Evolutionary conservation across 192 early-diverging fungal species (phyloP).

Genomic region (Lobosporangium transversale): DNA sequence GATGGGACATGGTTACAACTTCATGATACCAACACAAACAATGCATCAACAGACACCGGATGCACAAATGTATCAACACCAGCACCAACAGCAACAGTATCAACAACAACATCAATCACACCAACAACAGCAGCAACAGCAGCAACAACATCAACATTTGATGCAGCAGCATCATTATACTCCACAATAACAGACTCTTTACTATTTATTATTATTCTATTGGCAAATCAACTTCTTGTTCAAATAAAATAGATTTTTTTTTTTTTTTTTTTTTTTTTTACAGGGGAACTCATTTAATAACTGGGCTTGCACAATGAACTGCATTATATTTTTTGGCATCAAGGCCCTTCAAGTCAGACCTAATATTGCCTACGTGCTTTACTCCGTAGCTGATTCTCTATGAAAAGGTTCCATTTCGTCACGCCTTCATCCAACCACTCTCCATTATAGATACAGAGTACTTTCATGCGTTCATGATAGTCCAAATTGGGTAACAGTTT

Average conservation of each 20-base stretch:
- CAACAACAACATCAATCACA: constrained; percentile 7
- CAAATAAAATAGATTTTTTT: neutral
- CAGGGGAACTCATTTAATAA: neutral
- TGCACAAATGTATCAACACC: neutral
- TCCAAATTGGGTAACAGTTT: constrained; percentile 94
- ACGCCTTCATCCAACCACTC: constrained; percentile 70
- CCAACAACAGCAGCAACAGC: constrained; percentile 8
- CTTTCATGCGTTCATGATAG: constrained; percentile 92
- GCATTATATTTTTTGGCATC: neutral
- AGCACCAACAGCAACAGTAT: constrained; percentile 13
- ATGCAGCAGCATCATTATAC: no score
- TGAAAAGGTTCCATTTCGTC: constrained; percentile 26
- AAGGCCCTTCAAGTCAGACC: neutral
- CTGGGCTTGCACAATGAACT: neutral
- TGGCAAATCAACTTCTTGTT: no score
- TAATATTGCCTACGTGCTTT: neutral
- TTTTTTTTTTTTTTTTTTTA: neutral
- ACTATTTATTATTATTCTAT: no score
- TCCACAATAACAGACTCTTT: no score
- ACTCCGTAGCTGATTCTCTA: constrained; percentile 31
- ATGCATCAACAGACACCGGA: neutral
- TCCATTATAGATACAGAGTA: constrained; percentile 95
- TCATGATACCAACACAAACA: neutral
- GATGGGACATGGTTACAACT: neutral
- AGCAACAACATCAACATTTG: constrained; percentile 9